These are phyloP conservation scores for Candolleomyces aberdarensis DNA, from an alignment of 768 basidiomycete genomes.

Conservation along the genomic window DNA sequence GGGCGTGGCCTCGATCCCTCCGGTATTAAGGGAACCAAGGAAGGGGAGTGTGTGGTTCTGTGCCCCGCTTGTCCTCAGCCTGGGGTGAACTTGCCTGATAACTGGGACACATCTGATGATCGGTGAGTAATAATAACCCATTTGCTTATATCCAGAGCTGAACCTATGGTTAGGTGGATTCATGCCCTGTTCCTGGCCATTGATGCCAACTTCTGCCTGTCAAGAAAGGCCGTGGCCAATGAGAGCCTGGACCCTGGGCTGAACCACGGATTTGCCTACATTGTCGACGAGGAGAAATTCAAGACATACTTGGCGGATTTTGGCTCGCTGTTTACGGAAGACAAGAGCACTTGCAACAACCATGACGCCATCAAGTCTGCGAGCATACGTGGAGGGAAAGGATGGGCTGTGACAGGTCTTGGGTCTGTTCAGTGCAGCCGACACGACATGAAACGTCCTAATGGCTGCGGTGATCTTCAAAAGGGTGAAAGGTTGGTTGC, in stretches of 20 bases:
- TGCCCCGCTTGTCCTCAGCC: constrained; percentile 20
- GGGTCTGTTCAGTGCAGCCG: constrained; percentile 26
- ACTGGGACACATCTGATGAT: constrained; percentile 12
- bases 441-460: constrained; percentile 27
- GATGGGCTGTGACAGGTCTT: constrained; percentile 23
- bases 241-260: constrained; percentile 29
- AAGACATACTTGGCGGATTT: too few species aligned
- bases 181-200: constrained; percentile 22
- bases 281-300: constrained; percentile 23
- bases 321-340: too few species aligned
- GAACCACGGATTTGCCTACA: constrained; percentile 22
- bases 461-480: constrained; percentile 28
- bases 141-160: too few species aligned
- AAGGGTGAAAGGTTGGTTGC: constrained; percentile 29
- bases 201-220: too few species aligned
- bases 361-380: constrained; percentile 18
- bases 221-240: too few species aligned
- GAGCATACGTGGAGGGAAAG: constrained; percentile 15
- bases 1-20: constrained; percentile 11
- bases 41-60: constrained; percentile 17
- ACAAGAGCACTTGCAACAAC: constrained; percentile 17
- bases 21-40: constrained; percentile 10
- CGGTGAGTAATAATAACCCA: neutral
- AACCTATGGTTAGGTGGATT: constrained; percentile 20
- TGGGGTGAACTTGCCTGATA: constrained; percentile 15